A percentile compares a stretch with the other conserved stretches of the same genome.
Evolutionary conservation across 768 basidiomycete genomes (phyloP).

Genomic region (Artomyces pyxidatus): DNA sequence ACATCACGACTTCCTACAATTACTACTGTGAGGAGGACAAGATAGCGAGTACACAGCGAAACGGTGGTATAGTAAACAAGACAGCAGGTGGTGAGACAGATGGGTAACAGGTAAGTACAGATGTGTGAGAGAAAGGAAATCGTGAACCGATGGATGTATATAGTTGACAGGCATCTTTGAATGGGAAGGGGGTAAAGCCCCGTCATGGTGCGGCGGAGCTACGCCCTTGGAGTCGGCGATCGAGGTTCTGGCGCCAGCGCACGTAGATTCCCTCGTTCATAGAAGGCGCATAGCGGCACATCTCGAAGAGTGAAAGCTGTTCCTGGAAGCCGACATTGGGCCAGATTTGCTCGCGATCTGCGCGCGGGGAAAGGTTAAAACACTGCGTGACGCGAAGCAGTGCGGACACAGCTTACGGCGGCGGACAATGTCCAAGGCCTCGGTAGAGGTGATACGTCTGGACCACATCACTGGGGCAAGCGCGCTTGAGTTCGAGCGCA

Average conservation of each 20-base stretch:
- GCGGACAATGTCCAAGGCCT: constrained; percentile 11
- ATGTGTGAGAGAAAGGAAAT: no score
- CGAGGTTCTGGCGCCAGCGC: constrained; percentile 14
- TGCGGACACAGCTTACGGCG: constrained; percentile 6
- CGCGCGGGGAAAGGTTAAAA: not conserved
- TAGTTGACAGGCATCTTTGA: no score
- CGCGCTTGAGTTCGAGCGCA: not conserved
- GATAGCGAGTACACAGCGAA: not conserved
- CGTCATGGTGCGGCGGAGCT: not conserved
- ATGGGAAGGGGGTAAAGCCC: not conserved
- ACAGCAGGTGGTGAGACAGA: not conserved
- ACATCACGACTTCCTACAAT: no score
- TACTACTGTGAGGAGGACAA: not conserved
- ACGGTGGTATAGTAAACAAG: not conserved
- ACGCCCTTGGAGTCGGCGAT: constrained; percentile 1
- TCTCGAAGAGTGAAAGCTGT: constrained; percentile 15
- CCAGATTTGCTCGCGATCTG: constrained; percentile 17
- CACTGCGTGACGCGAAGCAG: not conserved
- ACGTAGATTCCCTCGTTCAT: constrained; percentile 15
- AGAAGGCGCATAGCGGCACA: constrained; percentile 13
- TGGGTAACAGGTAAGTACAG: not conserved
- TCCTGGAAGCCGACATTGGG: constrained; percentile 11
- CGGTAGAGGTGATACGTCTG: constrained; percentile 7
- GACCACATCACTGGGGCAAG: constrained; percentile 14
- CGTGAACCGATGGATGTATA: no score